A percentile compares a stretch with the other conserved stretches of the same genome.
These are phyloP conservation scores for Leccinum arenicola DNA, from an alignment of 768 basidiomycete species.

Conservation along the genomic window DNA sequence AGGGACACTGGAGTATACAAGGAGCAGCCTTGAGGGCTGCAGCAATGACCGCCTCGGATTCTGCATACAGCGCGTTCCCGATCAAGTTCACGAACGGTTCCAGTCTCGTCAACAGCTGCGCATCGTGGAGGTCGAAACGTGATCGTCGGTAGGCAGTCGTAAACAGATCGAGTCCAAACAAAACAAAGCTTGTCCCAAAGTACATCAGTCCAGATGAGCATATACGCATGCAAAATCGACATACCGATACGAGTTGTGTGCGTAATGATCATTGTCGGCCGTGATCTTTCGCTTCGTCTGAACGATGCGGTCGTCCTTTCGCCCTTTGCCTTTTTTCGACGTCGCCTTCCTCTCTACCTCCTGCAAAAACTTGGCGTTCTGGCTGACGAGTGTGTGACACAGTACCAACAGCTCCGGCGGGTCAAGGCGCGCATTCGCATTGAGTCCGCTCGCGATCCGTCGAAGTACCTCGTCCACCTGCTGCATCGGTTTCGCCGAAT, in stretches of 20 bases:
- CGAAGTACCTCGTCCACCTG: slow-evolving; percentile 87
- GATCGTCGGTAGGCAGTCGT: slow-evolving; percentile 82
- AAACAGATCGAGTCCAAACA: slow-evolving; percentile 90
- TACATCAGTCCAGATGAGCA: not conserved
- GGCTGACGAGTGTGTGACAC: slow-evolving; percentile 87
- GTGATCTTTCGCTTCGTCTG: slow-evolving; percentile 69
- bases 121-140: slow-evolving; percentile 81
- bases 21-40: slow-evolving; percentile 55
- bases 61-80: slow-evolving; percentile 90
- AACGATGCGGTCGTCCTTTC: slow-evolving; percentile 62
- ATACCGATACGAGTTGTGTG: slow-evolving; percentile 85
- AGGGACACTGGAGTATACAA: slow-evolving; percentile 78
- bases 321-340: slow-evolving; percentile 26
- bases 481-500: slow-evolving; percentile 72
- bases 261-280: slow-evolving; percentile 63
- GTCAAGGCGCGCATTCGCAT: slow-evolving; percentile 70
- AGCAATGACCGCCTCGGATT: slow-evolving; percentile 66
- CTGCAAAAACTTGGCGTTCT: slow-evolving; percentile 85
- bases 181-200: slow-evolving; percentile 61
- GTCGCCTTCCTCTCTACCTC: slow-evolving; percentile 43
- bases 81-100: slow-evolving; percentile 84
- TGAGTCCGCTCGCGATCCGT: slow-evolving; percentile 79
- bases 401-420: slow-evolving; percentile 73
- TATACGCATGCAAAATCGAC: slow-evolving; percentile 13
- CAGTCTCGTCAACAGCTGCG: slow-evolving; percentile 71